A percentile compares a stretch with the other conserved stretches of the same genome.
These are phyloP conservation scores for Fusarium marasasianum DNA, from an alignment of 2,329 filamentous ascomycete species.

Conservation along the genomic window DNA sequence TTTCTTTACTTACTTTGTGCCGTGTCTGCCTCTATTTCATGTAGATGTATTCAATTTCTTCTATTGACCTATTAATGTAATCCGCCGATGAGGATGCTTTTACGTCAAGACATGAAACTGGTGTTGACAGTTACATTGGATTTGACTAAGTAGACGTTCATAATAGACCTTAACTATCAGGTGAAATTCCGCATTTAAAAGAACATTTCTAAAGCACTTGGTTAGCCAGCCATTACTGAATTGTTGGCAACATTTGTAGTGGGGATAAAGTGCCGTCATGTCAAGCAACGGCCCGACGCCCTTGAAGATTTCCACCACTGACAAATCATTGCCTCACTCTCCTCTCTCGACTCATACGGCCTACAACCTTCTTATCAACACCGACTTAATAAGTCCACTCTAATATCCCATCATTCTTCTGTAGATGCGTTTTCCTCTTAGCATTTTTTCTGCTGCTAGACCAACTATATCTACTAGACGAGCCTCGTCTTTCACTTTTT, in stretches of 20 bases:
- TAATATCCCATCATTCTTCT: neutral
- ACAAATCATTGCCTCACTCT: slow-evolving; percentile 40
- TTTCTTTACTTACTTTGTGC: neutral
- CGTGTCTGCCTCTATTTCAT: neutral
- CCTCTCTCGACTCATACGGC: slow-evolving; percentile 38
- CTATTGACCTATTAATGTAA: neutral
- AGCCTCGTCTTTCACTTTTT: slow-evolving; percentile 5
- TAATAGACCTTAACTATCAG: neutral
- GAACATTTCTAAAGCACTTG: neutral
- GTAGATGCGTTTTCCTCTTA: slow-evolving; percentile 37
- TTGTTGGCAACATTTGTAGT: slow-evolving; percentile 2
- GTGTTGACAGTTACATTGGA: neutral
- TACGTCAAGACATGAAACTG: neutral
- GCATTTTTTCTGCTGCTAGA: slow-evolving; percentile 28
- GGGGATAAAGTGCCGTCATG: slow-evolving; percentile 25
- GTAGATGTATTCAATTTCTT: neutral
- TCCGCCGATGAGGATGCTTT: neutral
- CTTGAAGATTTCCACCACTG: slow-evolving; percentile 28
- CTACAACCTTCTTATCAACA: slow-evolving; percentile 2
- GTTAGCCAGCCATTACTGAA: neutral
- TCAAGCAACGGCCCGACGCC: slow-evolving; percentile 31
- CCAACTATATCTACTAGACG: slow-evolving; percentile 19
- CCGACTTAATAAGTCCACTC: slow-evolving; percentile 3
- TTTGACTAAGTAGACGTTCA: neutral
- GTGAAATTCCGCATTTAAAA: neutral